Evolutionary conservation across 495 filamentous ascomycete genomes (phyloP).

Genomic region (Massariosphaeria phaeospora): DNA sequence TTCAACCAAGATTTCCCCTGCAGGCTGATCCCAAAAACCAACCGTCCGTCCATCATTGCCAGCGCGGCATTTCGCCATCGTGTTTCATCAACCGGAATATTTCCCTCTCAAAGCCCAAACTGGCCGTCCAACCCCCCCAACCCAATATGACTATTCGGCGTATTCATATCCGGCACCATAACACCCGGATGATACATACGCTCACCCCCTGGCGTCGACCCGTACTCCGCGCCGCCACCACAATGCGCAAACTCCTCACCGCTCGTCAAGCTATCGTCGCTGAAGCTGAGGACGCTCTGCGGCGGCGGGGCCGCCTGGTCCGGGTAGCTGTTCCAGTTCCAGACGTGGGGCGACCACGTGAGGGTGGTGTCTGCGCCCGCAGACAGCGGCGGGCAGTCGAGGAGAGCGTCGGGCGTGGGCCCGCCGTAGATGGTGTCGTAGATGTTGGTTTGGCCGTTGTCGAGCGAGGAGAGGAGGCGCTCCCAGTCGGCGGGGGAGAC

Average conservation of each 20-base stretch:
- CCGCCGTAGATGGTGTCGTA: constrained; percentile 82
- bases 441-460: constrained; percentile 70
- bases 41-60: not conserved
- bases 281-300: constrained; percentile 69
- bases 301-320: constrained; percentile 39
- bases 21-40: not conserved
- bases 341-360: constrained; percentile 54
- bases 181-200: constrained; percentile 49
- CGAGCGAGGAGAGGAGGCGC: constrained; percentile 67
- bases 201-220: constrained; percentile 17
- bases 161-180: constrained; percentile 46
- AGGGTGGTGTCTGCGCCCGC: constrained; percentile 36
- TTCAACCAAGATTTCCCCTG: not conserved
- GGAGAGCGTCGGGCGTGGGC: constrained; percentile 50
- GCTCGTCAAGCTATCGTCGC: constrained; percentile 67
- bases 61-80: not conserved
- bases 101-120: constrained; percentile 40
- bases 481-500: constrained; percentile 72
- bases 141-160: constrained; percentile 37
- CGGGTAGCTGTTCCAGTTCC: constrained; percentile 31
- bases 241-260: constrained; percentile 35
- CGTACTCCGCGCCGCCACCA: constrained; percentile 13
- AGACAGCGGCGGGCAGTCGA: constrained; percentile 44
- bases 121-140: constrained; percentile 46
- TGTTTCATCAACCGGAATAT: not conserved